Conservation (phyloP, 2,329 filamentous ascomycete genomes). For the Xylariales sp. region DNA sequence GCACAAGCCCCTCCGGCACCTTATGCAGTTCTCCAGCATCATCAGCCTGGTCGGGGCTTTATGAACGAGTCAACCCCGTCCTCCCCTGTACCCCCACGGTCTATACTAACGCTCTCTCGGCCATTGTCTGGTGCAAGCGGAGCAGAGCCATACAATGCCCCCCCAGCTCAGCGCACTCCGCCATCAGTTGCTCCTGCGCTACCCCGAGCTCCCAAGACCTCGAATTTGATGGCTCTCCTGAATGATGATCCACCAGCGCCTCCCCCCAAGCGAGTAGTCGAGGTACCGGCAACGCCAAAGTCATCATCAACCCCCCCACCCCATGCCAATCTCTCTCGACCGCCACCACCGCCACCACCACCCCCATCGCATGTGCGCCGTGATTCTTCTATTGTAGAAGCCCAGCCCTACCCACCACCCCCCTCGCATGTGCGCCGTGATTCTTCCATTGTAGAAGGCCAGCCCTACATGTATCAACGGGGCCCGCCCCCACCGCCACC, state of each 20-base stretch:
- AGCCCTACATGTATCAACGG: conserved; percentile 61
- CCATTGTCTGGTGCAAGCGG: conserved; percentile 48
- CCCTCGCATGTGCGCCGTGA: conserved; percentile 56
- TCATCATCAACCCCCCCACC: conserved; percentile 65
- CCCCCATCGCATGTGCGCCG: conserved; percentile 58
- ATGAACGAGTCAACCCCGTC: conserved; percentile 57
- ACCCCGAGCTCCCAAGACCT: conserved; percentile 64
- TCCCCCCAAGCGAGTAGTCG: conserved; percentile 61
- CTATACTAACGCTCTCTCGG: conserved; percentile 48
- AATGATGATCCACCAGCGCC: conserved; percentile 68
- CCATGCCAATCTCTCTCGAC: conserved; percentile 56
- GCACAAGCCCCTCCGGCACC: conserved; percentile 51
- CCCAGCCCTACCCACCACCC: conserved; percentile 55
- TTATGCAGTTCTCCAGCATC: conserved; percentile 54
- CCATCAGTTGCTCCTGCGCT: conserved; percentile 55
- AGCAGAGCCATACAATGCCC: conserved; percentile 50
- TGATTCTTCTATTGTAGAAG: conserved; percentile 55
- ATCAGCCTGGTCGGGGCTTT: conserved; percentile 56
- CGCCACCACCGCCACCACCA: conserved; percentile 55
- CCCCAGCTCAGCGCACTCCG: conserved; percentile 53
- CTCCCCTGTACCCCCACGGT: conserved; percentile 53
- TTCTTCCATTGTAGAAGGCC: conserved; percentile 51
- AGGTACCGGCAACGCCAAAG: conserved; percentile 57
- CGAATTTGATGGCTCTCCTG: conserved; percentile 71
- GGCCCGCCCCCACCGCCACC: conserved; percentile 52